Evolutionary conservation across 1,284 basidiomycete species (phyloP), one percentile per base, ranked within the genome.

Genomic region (Violaceomyces palustris): DNA sequence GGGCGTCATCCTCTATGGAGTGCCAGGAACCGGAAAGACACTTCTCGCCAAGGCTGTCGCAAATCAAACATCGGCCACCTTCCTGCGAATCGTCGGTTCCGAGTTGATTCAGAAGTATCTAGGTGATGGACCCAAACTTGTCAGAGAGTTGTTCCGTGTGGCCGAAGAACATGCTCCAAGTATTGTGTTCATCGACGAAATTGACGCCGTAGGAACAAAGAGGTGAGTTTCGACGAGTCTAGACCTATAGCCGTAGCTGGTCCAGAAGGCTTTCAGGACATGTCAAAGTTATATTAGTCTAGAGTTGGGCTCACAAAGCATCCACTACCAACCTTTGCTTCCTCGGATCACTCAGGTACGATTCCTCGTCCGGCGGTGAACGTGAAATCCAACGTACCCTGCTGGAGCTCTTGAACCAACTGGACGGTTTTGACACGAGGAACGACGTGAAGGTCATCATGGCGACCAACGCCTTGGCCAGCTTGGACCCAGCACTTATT

Each of bases 41-140:
- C 81, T 98, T 1, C 82, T 99, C 2, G 93, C 94, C 18, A 98
- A 98, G 75, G 93, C 93, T 1, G 94, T 98, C 12, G 94, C 94
- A 31, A 97, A 98, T 75, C 93, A 98, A 77, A 98, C 94, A 19
- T 96, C 90, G 6, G 93, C 93, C 1, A 98, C 93, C 1, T 99
- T 99, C 82, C 77, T 99, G 50, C 90, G 93, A 39, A 88, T 98
- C 37, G 93, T 97, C 40, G 94, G 94, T 22, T 96, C 91, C 6
- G 94, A 98, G 74, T 83, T 99, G 38, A 97, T 99, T 61, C 93
- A 98, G 77, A 99, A 98, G 74, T 98, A 97, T 74, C 85, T 98
- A 34, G 94, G 94, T 68, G 94, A 98, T 67, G 94, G 70, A 49
- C 82, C 55, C 19, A 77, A 77, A 60, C 68, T 77, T 28, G 76